Evolutionary conservation across 805 yeast species (phyloP).

Genomic region (Wickerhamiella australiensis): DNA sequence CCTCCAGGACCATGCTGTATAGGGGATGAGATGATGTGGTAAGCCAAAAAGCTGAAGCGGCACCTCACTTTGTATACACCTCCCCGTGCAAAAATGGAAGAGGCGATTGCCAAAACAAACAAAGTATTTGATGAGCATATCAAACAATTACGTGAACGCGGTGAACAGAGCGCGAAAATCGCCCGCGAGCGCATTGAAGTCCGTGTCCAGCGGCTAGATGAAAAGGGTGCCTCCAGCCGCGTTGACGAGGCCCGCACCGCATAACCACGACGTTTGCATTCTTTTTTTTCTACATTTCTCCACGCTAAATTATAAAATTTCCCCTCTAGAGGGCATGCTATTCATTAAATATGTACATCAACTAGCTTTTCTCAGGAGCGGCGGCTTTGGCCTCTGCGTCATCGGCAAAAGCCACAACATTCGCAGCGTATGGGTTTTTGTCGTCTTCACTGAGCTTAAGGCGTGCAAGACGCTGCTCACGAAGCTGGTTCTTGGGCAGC

Average conservation of each 20-base stretch:
- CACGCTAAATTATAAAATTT: too few relatives aligned
- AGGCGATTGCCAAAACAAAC: not conserved
- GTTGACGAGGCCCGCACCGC: not conserved
- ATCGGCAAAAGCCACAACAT: slow-evolving; percentile 73
- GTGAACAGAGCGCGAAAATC: not conserved
- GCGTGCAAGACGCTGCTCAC: slow-evolving; percentile 69
- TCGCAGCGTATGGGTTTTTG: slow-evolving; percentile 73
- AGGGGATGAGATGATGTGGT: not conserved
- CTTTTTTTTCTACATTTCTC: too few relatives aligned
- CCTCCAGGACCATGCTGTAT: slow-evolving; percentile 72
- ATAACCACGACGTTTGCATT: too few relatives aligned
- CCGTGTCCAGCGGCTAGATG: not conserved
- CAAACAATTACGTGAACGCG: not conserved
- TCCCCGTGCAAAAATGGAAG: slow-evolving; percentile 6
- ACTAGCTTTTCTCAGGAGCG: not conserved
- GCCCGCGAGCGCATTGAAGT: slow-evolving; percentile 7
- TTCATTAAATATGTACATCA: slow-evolving; percentile 8
- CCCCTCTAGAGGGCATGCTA: not conserved
- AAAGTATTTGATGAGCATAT: not conserved
- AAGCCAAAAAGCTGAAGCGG: too few relatives aligned
- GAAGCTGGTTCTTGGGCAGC: slow-evolving; percentile 84
- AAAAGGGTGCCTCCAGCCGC: not conserved
- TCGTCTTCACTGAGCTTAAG: slow-evolving; percentile 80
- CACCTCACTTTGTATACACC: too few relatives aligned
- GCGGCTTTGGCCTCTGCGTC: slow-evolving; percentile 9